A percentile compares a stretch with the other conserved stretches of the same genome.
Conservation (phyloP, 1,284 basidiomycete species). For the Meripilus lineatus region DNA sequence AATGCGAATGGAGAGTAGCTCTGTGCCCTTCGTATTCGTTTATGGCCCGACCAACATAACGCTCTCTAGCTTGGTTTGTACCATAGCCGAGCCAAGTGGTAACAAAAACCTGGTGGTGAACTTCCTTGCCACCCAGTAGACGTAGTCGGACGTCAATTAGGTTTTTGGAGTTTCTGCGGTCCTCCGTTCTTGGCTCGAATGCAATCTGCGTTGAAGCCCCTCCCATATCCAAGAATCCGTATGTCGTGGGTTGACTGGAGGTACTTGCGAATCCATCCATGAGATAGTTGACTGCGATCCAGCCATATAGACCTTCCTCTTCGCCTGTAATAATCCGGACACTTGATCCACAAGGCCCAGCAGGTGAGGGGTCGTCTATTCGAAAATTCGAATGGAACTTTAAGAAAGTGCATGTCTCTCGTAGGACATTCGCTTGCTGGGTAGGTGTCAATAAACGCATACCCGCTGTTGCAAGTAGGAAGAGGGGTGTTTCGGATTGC, state of each 20-base stretch:
- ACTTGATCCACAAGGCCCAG: constrained; percentile 82
- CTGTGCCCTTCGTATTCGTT: constrained; percentile 45
- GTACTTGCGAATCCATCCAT: constrained; percentile 91
- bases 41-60: constrained; percentile 76
- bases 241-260: constrained; percentile 68
- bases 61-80: constrained; percentile 91
- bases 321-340: constrained; percentile 96
- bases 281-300: constrained; percentile 99
- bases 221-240: constrained; percentile 99
- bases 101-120: constrained; percentile 92
- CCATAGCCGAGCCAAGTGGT: constrained; percentile 99
- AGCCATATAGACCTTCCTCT: constrained; percentile 97
- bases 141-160: constrained; percentile 81
- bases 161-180: constrained; percentile 50
- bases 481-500: constrained; percentile 82
- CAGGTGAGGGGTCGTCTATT: constrained; percentile 55
- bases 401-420: constrained; percentile 77
- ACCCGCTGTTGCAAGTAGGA: constrained; percentile 94
- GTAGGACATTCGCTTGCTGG: constrained; percentile 71
- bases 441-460: constrained; percentile 83
- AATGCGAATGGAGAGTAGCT: constrained; percentile 20
- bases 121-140: constrained; percentile 80
- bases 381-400: constrained; percentile 70
- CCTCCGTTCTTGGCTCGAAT: constrained; percentile 73
- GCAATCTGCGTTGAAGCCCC: constrained; percentile 98